Evolutionary conservation across 2,329 filamentous ascomycete species (phyloP), one percentile per base, ranked within the genome.

Genomic region (Penicillium aurantiogriseum): DNA sequence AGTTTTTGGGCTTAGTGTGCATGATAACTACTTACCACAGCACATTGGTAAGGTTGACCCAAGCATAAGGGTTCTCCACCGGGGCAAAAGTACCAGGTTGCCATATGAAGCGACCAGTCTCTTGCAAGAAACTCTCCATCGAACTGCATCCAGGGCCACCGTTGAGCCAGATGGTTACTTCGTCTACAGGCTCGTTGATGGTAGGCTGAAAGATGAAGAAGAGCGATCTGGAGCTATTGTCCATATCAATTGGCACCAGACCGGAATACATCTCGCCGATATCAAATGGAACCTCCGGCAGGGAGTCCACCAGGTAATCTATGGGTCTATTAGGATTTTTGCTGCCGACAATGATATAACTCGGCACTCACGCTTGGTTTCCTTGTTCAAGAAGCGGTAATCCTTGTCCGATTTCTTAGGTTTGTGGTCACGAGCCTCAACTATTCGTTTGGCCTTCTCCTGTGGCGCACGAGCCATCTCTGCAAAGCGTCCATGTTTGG

Each of bases 71-170:
- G 68, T 92, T 92, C 44, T 78, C 75, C 0, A 85, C 79, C 0
- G 89, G 88, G 19, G 80, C 79, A 54, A 80, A 83, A 0, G 88
- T 92, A 35, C 90, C 90, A 13, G 84, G 80, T 68, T 88, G 83
- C 87, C 88, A 90, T 5, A 82, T 56, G 66, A 91, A 88, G 0
- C 89, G 88, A 0, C 90, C 89, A 65, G 91, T 92, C 65, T 93
- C 90, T 50, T 90, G 88, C 10, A 93, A 71, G 2, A 92, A 77
- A 8, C 88, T 89, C 63, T 86, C 81, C 7, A 91, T 79, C 1
- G 86, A 89, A 33, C 74, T 80, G 62, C 80, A 82, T 17, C 81
- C 80, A 19, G 80, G 81, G 4, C 81, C 81, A 31, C 85, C 85
- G 57, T 86, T 87, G 31, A 77, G 62, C 71, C 70, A 76, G 60